A percentile compares a stretch with the other conserved stretches of the same genome.
Conservation (phyloP, 805 yeast genomes). For the Phaffomyces antillensis region DNA sequence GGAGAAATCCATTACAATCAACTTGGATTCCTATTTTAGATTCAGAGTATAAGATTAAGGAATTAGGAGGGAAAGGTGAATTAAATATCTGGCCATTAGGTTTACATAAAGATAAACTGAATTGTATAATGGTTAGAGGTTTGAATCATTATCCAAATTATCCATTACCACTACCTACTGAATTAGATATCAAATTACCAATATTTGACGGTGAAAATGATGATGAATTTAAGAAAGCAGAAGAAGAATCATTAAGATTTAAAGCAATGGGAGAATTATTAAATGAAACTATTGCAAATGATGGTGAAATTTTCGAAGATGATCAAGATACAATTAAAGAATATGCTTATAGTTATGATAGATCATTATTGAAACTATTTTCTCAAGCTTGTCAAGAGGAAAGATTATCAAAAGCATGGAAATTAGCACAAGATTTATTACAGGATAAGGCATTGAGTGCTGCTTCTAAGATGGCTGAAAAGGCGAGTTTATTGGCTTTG, state of each 20-base stretch:
- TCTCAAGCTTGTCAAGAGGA: slow-evolving; percentile 67
- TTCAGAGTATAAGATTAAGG: slow-evolving; percentile 36
- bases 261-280: slow-evolving; percentile 55
- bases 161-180: slow-evolving; percentile 82
- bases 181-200: slow-evolving; percentile 66
- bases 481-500: slow-evolving; percentile 48
- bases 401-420: slow-evolving; percentile 57
- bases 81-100: slow-evolving; percentile 89
- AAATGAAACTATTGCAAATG: slow-evolving; percentile 46
- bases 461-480: slow-evolving; percentile 76
- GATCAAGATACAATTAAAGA: slow-evolving; percentile 46
- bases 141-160: slow-evolving; percentile 58
- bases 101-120: slow-evolving; percentile 57
- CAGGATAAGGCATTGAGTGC: slow-evolving; percentile 78
- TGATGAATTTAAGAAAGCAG: slow-evolving; percentile 31
- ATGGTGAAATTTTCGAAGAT: slow-evolving; percentile 34
- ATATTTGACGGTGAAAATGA: slow-evolving; percentile 26
- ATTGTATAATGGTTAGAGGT: slow-evolving; percentile 71
- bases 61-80: slow-evolving; percentile 43
- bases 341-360: slow-evolving; percentile 60
- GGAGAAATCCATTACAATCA: slow-evolving; percentile 74
- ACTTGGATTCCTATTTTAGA: slow-evolving; percentile 84
- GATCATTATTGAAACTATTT: slow-evolving; percentile 67
- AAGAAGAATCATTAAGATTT: slow-evolving; percentile 58
- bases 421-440: slow-evolving; percentile 60